Conservation (phyloP, 257 asterid species). For the Solanum medicagineum region DNA sequence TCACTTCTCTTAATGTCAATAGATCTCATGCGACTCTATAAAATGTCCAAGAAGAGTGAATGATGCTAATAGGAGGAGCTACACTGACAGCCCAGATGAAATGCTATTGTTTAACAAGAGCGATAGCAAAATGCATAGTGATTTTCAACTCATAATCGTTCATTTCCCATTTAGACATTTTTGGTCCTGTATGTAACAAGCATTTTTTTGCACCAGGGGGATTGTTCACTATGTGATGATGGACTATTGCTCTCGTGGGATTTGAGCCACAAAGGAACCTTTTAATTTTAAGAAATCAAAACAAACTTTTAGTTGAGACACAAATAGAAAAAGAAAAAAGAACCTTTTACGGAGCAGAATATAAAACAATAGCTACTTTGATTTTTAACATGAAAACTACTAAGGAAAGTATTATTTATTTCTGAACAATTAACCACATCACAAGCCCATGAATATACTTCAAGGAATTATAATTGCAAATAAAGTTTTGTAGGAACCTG, state of each 20-base stretch:
- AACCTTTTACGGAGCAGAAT: neutral
- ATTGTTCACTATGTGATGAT: neutral
- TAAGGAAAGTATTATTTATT: neutral
- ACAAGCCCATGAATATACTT: neutral
- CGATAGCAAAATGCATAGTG: neutral
- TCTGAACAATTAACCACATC: neutral
- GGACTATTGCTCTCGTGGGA: neutral
- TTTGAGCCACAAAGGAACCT: neutral
- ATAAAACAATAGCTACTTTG: neutral
- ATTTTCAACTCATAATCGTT: neutral
- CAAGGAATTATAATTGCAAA: neutral
- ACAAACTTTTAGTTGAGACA: neutral
- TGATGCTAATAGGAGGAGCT: neutral
- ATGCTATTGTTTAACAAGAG: neutral
- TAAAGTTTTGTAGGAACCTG: conserved; percentile 41
- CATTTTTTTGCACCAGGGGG: neutral
- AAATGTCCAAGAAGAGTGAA: neutral
- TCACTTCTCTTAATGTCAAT: neutral
- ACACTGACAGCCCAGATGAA: neutral
- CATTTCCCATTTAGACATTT: neutral
- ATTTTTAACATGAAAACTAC: neutral
- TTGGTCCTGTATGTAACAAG: neutral
- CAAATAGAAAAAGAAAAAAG: neutral
- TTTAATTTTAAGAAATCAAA: neutral
- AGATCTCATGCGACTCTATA: neutral